Conservation (phyloP, 257 asterid genomes). For the Nicotiana paniculata region DNA sequence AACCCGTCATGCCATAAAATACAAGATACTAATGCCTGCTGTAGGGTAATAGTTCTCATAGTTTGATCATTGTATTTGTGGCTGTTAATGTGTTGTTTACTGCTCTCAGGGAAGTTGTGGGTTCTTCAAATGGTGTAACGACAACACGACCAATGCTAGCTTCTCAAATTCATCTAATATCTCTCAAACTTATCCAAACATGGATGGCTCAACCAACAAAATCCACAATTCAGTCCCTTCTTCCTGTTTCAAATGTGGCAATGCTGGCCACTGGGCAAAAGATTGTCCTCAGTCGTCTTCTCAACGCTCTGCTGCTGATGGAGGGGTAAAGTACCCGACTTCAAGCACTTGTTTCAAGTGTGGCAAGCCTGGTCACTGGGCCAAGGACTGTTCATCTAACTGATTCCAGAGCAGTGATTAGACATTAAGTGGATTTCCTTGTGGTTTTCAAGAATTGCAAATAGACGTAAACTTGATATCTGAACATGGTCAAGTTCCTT, state of each 20-base stretch:
- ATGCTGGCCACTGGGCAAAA: constrained; percentile 17
- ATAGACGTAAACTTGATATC: not conserved
- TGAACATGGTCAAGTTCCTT: not conserved
- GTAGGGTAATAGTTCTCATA: not conserved
- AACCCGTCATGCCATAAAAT: no score
- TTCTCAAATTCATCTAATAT: not conserved
- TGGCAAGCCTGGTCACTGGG: constrained; percentile 17
- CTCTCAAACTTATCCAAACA: constrained; percentile 1
- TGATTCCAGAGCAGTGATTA: not conserved
- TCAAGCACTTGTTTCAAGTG: constrained; percentile 14
- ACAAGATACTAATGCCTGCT: not conserved
- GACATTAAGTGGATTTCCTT: not conserved
- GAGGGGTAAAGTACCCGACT: not conserved
- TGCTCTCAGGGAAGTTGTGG: constrained; percentile 16
- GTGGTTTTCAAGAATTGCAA: not conserved
- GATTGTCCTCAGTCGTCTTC: constrained; percentile 6
- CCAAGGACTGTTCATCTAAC: constrained; percentile 15
- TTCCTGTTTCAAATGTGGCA: constrained; percentile 20
- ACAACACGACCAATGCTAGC: not conserved
- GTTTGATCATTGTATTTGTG: not conserved
- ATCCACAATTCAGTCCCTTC: constrained; percentile 5
- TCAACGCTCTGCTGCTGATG: constrained; percentile 4
- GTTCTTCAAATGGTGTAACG: constrained; percentile 19
- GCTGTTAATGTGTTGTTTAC: not conserved
- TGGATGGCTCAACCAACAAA: constrained; percentile 8